A percentile compares a stretch with the other conserved stretches of the same genome.
These are phyloP conservation scores for Coemansia sp. DNA, from an alignment of 192 early-diverging fungal genomes.

Conservation along the genomic window DNA sequence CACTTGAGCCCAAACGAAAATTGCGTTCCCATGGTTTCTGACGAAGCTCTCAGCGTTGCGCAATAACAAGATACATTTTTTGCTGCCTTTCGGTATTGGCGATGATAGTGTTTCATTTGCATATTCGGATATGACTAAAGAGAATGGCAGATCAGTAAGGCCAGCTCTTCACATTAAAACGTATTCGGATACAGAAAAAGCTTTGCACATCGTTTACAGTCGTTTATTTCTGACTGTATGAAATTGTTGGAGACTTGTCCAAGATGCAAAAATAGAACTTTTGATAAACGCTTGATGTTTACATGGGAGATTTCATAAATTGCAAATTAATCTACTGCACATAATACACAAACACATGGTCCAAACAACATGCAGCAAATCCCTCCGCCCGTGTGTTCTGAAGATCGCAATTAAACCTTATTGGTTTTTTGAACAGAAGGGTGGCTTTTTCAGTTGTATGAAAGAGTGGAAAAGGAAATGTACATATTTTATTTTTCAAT, in stretches of 20 bases:
- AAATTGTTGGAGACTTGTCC: not conserved
- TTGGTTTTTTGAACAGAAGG: not conserved
- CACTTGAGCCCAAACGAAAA: not conserved
- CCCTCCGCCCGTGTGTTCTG: not conserved
- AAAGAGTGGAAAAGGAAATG: not conserved
- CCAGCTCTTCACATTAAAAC: not conserved
- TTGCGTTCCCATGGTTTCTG: too few relatives aligned
- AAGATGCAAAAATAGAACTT: not conserved
- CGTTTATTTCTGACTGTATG: not conserved
- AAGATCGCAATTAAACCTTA: not conserved
- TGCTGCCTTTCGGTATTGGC: not conserved
- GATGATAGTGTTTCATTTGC: not conserved
- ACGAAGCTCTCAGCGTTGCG: too few relatives aligned
- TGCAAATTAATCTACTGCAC: conserved; percentile 2
- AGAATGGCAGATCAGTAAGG: not conserved
- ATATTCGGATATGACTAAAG: not conserved
- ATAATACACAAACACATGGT: not conserved
- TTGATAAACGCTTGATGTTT: not conserved
- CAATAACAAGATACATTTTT: not conserved
- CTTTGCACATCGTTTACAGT: not conserved
- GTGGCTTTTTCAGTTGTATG: not conserved
- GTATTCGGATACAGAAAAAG: conserved; percentile 4
- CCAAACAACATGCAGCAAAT: not conserved
- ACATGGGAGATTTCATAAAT: conserved; percentile 1
- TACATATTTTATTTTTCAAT: conserved; percentile 9